Percentiles rank a stretch among this genome's conserved stretches.
Evolutionary conservation across 441 rosid species (phyloP).

Genomic region (Eruca vesicaria): DNA sequence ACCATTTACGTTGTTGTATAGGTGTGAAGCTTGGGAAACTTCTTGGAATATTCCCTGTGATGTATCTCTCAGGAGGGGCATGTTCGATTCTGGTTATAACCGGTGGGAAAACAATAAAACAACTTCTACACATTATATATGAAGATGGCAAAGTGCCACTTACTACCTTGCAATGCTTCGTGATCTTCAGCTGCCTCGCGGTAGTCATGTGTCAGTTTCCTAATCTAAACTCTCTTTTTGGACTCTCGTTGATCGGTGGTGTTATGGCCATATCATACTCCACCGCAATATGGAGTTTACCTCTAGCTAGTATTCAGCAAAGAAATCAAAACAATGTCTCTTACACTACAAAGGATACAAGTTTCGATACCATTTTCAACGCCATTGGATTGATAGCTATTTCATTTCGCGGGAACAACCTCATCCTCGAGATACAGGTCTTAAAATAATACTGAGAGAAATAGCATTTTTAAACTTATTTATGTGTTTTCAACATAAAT

Average conservation of each 20-base stretch:
- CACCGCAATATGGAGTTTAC: conserved; percentile 67
- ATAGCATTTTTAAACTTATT: neutral
- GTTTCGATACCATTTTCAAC: conserved; percentile 41
- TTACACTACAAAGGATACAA: conserved; percentile 40
- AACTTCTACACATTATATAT: conserved; percentile 52
- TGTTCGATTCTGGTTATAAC: conserved; percentile 61
- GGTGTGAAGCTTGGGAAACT: conserved; percentile 62
- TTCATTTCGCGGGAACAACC: conserved; percentile 86
- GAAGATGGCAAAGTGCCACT: conserved; percentile 49
- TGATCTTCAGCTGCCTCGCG: conserved; percentile 61
- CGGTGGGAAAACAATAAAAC: conserved; percentile 59
- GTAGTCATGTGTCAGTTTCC: conserved; percentile 78
- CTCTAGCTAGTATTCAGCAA: conserved; percentile 39
- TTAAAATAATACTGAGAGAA: neutral
- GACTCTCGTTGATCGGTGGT: conserved; percentile 68
- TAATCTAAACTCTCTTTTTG: conserved; percentile 80
- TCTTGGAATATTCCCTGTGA: conserved; percentile 60
- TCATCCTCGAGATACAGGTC: conserved; percentile 90
- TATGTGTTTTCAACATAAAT: neutral
- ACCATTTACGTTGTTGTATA: conserved; percentile 5
- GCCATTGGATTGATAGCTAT: conserved; percentile 81
- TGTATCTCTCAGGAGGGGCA: conserved; percentile 84
- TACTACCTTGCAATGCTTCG: conserved; percentile 64
- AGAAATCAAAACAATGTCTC: conserved; percentile 52
- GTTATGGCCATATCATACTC: conserved; percentile 66